Evolutionary conservation across 2,329 filamentous ascomycete genomes (phyloP).

Genomic region (Pseudogymnoascus sp.): DNA sequence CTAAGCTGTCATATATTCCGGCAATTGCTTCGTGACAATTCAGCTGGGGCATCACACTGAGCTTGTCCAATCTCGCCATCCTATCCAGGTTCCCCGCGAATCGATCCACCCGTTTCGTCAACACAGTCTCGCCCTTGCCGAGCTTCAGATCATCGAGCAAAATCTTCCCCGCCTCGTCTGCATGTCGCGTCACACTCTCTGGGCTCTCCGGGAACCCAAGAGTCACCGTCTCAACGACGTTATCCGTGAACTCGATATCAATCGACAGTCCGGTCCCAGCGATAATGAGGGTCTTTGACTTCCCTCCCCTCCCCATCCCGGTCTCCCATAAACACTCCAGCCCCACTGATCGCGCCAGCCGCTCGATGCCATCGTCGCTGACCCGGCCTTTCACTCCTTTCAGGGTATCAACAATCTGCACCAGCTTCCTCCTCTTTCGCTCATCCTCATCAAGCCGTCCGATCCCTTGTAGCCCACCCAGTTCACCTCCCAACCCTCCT

Average conservation of each 20-base stretch:
- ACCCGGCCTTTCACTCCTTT: constrained; percentile 50
- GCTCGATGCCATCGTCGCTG: constrained; percentile 66
- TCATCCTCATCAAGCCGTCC: constrained; percentile 41
- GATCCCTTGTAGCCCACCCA: constrained; percentile 6
- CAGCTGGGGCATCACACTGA: constrained; percentile 59
- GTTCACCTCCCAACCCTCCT: neutral
- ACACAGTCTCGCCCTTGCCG: constrained; percentile 47
- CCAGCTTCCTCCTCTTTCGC: constrained; percentile 34
- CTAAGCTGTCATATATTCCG: constrained; percentile 63
- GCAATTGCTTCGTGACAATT: constrained; percentile 72
- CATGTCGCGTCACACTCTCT: constrained; percentile 50
- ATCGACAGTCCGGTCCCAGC: constrained; percentile 53
- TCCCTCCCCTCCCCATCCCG: constrained; percentile 37
- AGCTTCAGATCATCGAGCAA: constrained; percentile 57
- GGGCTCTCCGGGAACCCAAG: constrained; percentile 55
- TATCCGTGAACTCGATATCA: constrained; percentile 53
- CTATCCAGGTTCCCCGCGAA: constrained; percentile 66
- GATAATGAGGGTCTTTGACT: constrained; percentile 49
- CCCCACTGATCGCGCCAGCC: constrained; percentile 59
- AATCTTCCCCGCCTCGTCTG: constrained; percentile 54
- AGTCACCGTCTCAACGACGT: constrained; percentile 53
- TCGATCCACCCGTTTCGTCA: constrained; percentile 61
- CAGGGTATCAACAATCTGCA: constrained; percentile 24
- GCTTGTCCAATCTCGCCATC: constrained; percentile 60
- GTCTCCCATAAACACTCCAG: constrained; percentile 55